Evolutionary conservation across 1,139 yeast genomes (phyloP), one percentile per base, ranked within the genome.

Genomic region (Lodderomyces theae): DNA sequence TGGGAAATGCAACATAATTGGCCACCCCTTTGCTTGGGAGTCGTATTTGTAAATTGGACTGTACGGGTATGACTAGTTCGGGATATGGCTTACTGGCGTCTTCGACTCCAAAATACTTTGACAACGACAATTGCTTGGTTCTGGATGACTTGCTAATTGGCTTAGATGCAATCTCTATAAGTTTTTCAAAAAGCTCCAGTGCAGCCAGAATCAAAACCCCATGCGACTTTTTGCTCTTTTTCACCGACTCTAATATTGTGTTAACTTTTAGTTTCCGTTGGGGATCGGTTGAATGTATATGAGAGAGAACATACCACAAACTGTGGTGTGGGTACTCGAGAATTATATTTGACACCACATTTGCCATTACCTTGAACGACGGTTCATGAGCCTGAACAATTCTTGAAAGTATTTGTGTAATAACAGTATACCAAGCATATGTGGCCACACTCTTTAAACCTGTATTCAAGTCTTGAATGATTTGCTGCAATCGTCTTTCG

Each of bases 371-470:
- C 2, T 69, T 72, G 31, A 74, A 77, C 0, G 94, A 83, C 0
- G 71, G 67, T 3, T 63, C 60, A 49, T 85, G 82, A 1, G 73
- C 66, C 53, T 87, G 95, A 1, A 79, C 70, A 42, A 90, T 73
- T 52, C 98, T 72, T 1, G 97, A 88, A 11, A 92, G 63, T 29
- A 94, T 63, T 58, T 92, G 97, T 0, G 97, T 86, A 22, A 92
- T 69, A 0, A 90, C 95, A 1, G 92, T 75, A 56, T 86, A 90
- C 85, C 96, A 87, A 37, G 80, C 81, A 51, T 76, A 78, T 2
- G 67, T 72, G 1, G 88, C 86, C 21, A 83, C 72, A 11, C 63
- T 66, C 12, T 61, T 59, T 3, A 72, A 57, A 18, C 77, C 69
- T 12, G 66, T 66, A 24, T 69, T 67, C 19, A 87, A 70, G 40